phyloP scores from a whole-genome alignment of 768 basidiomycete species.

The Tricholoma sp. region DNA sequence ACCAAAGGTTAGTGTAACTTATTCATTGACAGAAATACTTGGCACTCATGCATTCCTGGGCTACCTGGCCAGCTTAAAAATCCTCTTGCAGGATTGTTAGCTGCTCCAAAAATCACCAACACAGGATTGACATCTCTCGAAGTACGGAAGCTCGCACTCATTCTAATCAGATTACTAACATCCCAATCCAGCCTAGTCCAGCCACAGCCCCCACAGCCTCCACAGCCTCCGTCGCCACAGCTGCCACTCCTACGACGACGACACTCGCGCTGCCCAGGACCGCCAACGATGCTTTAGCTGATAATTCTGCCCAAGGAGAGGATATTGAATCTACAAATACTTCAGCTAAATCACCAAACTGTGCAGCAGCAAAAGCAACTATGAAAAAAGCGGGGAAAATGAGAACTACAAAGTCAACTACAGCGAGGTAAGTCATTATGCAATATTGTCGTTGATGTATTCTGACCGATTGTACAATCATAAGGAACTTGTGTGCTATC shows the following conservation, averaged over 20 bases:
- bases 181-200: no score
- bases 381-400: not conserved
- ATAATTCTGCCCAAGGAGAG: not conserved
- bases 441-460: not conserved
- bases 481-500: not conserved
- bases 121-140: no score
- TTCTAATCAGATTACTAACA: not conserved
- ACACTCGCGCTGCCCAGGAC: not conserved
- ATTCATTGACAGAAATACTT: no score
- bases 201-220: not conserved
- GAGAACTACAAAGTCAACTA: not conserved
- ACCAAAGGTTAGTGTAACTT: no score
- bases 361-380: not conserved
- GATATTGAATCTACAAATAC: not conserved
- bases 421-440: not conserved
- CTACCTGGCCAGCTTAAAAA: no score
- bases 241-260: not conserved
- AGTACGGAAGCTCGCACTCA: no score
- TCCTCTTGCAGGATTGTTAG: not conserved
- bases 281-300: not conserved
- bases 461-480: not conserved
- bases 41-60: no score
- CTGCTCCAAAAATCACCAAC: no score
- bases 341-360: not conserved
- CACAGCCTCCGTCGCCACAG: not conserved